Percentiles rank a stretch among this genome's conserved stretches.
Conservation (phyloP, 148 eudicot species). For the Vaccinium darrowii region DNA sequence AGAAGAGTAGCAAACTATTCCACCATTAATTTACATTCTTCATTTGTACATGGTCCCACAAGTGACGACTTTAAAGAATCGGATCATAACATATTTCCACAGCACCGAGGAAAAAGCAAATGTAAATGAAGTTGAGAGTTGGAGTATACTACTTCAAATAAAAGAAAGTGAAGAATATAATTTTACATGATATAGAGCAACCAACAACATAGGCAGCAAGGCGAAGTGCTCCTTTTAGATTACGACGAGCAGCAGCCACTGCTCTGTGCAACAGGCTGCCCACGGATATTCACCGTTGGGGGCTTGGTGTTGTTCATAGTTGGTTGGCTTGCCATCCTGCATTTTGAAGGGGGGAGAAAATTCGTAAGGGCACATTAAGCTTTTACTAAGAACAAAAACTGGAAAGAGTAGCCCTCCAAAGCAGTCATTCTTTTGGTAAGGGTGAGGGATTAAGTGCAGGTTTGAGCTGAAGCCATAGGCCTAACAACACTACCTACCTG, state of each 20-base stretch:
- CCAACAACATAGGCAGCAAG: neutral
- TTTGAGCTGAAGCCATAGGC: neutral
- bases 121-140: neutral
- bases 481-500: too few species aligned
- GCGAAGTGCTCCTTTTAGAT: conserved; percentile 8
- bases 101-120: neutral
- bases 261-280: conserved; percentile 61
- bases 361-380: neutral
- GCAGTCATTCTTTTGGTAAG: neutral
- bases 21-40: neutral
- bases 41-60: conserved; percentile 16
- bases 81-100: neutral
- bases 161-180: neutral
- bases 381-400: neutral
- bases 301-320: conserved; percentile 46
- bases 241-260: conserved; percentile 69
- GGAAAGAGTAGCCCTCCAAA: conserved; percentile 9
- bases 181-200: conserved; percentile 9
- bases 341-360: neutral
- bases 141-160: neutral
- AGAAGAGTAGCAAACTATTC: neutral
- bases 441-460: neutral
- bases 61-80: neutral
- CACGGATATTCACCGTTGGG: conserved; percentile 67
- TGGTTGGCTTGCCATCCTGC: conserved; percentile 71